Conservation (phyloP, 257 asterid genomes). For the Cynanchum wilfordii region DNA sequence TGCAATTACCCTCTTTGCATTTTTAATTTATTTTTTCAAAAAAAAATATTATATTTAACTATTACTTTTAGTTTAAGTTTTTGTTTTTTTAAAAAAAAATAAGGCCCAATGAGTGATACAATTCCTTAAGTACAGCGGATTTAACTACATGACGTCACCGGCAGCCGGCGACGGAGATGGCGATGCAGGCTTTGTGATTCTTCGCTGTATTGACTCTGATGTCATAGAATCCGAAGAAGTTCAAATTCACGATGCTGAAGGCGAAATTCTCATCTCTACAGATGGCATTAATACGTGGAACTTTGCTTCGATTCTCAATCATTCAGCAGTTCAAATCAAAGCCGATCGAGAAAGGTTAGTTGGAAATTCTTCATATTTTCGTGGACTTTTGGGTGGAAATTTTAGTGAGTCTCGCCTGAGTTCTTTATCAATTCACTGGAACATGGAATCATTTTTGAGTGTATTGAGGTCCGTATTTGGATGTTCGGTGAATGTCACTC, state of each 20-base stretch:
- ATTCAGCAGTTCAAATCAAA: slow-evolving; percentile 38
- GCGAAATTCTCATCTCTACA: slow-evolving; percentile 44
- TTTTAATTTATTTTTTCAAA: too few species aligned
- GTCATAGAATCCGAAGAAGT: slow-evolving; percentile 19
- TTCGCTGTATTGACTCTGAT: slow-evolving; percentile 37
- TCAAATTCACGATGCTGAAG: slow-evolving; percentile 6
- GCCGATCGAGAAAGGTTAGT: slow-evolving; percentile 52
- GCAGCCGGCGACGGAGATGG: slow-evolving; percentile 10
- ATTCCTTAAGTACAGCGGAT: neutral
- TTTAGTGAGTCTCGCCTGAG: slow-evolving; percentile 58
- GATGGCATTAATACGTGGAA: slow-evolving; percentile 51
- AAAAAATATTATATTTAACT: too few species aligned
- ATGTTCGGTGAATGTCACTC: slow-evolving; percentile 43
- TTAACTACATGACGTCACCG: slow-evolving; percentile 34
- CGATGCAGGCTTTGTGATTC: slow-evolving; percentile 31
- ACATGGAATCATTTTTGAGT: slow-evolving; percentile 48
- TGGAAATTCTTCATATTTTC: slow-evolving; percentile 66
- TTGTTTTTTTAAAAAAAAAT: too few species aligned
- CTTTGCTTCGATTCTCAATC: slow-evolving; percentile 42
- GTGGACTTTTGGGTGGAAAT: slow-evolving; percentile 66
- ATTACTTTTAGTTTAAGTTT: too few species aligned
- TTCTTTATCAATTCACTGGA: slow-evolving; percentile 50
- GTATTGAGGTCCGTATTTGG: slow-evolving; percentile 53
- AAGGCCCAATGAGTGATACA: neutral
- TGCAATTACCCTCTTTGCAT: too few species aligned